Evolutionary conservation across 306 rosid genomes (phyloP), one percentile per base, ranked within the genome.

Genomic region (Quercus aquifolioides): DNA sequence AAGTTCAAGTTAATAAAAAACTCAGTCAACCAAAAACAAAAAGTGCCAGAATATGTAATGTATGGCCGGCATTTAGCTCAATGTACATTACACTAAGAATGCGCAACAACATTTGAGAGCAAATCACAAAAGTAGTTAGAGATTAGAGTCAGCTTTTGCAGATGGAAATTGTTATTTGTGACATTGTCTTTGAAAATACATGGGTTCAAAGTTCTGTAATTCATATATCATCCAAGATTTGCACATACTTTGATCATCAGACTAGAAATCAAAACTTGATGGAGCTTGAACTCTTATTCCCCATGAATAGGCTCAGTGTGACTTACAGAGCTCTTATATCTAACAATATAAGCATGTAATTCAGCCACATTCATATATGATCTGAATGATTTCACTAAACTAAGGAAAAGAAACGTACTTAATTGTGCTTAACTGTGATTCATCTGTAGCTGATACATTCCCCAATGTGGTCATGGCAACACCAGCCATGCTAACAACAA

Each of bases 401-500:
- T 6, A 33, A 59, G 30, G 68, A 73, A 23, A 62, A 52, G 10
- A 62, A 28, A 17, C 77, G 19, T 73, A 75, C 80, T 23, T 43
- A 57, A 52, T 26, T 19, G 23, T 68, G 63, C 63, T 49, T 43
- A 54, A 19, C n/a, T 74, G 76, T 20, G 31, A 19, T n/a, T 81
- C 76, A 75, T 81, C 84, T 31, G 84, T 28, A n/a, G 67, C 78
- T 26, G 79, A 67, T 28, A 75, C 75, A 28, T 69, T 75, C 71
- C 84, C 84, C 4, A 81, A 31, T 30, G 84, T 75, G 28, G 84
- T 75, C 84, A 81, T 81, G 19, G 76, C 84, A 68, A 81, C 84
- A 28, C 84, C 84, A 57, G 84, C 80, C 84, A 81, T 81, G 41
- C 84, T 75, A 43, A 81, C 76, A 75, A 81, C 65, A 69, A 81